These are phyloP conservation scores for Russula olivacea DNA, from an alignment of 768 basidiomycete species.

Conservation along the genomic window DNA sequence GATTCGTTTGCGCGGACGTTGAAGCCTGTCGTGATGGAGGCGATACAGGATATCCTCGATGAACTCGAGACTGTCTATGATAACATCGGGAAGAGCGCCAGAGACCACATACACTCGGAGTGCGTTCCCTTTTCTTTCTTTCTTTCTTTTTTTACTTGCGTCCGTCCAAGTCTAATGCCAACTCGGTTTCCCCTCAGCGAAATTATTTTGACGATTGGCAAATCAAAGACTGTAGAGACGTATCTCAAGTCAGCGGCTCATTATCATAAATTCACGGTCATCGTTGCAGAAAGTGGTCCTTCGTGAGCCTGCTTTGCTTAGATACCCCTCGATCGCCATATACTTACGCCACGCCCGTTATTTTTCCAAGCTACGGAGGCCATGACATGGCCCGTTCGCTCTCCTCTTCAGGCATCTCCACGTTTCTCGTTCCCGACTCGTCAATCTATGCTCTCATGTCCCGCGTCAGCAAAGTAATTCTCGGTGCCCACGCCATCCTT, in stretches of 20 bases:
- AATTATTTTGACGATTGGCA: conserved; percentile 90
- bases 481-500: conserved; percentile 92
- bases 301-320: conserved; percentile 51
- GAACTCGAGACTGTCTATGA: conserved; percentile 96
- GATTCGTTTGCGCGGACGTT: conserved; percentile 71
- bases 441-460: conserved; percentile 96
- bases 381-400: conserved; percentile 79
- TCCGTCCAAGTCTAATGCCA: background rate
- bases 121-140: conserved; percentile 38
- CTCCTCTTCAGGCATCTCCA: conserved; percentile 78
- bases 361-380: conserved; percentile 62
- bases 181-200: conserved; percentile 50
- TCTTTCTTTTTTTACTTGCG: background rate
- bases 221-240: conserved; percentile 88
- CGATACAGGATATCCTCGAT: conserved; percentile 92
- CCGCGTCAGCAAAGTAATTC: conserved; percentile 91
- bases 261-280: conserved; percentile 89
- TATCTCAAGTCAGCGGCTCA: conserved; percentile 90
- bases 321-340: background rate
- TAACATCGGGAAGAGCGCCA: conserved; percentile 88
- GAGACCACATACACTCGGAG: conserved; percentile 98
- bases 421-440: conserved; percentile 95
- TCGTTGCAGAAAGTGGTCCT: conserved; percentile 93
- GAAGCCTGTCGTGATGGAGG: conserved; percentile 94
- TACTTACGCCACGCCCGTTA: conserved; percentile 5